Evolutionary conservation across 306 rosid genomes (phyloP).

Genomic region (Oxytropis ochrocephala): DNA sequence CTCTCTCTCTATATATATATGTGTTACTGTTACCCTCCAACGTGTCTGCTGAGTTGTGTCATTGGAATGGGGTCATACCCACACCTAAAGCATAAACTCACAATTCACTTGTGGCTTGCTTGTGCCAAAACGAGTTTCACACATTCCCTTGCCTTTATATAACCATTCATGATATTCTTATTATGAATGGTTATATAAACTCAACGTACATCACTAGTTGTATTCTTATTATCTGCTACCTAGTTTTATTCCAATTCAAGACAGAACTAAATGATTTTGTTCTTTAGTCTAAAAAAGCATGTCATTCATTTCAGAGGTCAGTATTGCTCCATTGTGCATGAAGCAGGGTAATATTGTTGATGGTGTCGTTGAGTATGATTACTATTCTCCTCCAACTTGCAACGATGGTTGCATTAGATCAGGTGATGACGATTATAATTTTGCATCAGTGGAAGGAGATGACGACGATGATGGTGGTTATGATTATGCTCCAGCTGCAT

Average conservation of each 20-base stretch:
- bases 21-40: no score
- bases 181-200: no score
- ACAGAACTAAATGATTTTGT: not conserved
- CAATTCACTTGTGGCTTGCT: slow-evolving; percentile 5
- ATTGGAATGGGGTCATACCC: not conserved
- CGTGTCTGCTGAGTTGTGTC: slow-evolving; percentile 21
- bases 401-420: no score
- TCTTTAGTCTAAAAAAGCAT: not conserved
- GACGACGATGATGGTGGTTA: no score
- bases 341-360: not conserved
- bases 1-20: no score
- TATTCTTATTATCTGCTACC: not conserved
- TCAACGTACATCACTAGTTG: not conserved
- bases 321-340: not conserved
- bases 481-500: no score
- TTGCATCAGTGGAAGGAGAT: no score
- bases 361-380: not conserved
- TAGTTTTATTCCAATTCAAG: not conserved
- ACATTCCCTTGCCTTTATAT: not conserved
- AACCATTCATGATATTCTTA: no score
- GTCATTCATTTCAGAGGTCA: no score
- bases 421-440: no score
- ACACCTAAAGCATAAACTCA: not conserved
- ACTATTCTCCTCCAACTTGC: not conserved
- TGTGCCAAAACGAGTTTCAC: not conserved